Percentiles rank a stretch among this genome's conserved stretches.
Conservation (phyloP, 2,329 filamentous ascomycete species). For the Colletotrichum musicola region DNA sequence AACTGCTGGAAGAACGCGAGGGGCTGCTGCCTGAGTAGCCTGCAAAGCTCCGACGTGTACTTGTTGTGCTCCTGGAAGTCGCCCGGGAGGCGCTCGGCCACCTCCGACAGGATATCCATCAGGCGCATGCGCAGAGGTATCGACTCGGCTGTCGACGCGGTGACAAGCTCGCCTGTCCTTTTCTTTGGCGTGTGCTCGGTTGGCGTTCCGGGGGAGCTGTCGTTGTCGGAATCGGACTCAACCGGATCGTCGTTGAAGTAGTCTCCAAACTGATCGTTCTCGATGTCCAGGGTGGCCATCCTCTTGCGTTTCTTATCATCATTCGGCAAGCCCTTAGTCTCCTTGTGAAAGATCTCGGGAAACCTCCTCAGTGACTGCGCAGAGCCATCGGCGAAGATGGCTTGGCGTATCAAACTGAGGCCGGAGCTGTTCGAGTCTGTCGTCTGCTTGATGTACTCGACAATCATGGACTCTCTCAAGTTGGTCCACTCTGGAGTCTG, state of each 20-base stretch:
- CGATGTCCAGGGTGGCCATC: slow-evolving; percentile 63
- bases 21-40: slow-evolving; percentile 69
- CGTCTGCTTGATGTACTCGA: slow-evolving; percentile 66
- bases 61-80: slow-evolving; percentile 58
- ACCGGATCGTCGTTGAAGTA: slow-evolving; percentile 64
- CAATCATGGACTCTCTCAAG: slow-evolving; percentile 67
- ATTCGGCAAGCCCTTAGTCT: slow-evolving; percentile 63
- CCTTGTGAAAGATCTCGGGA: slow-evolving; percentile 75
- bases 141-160: slow-evolving; percentile 62
- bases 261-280: slow-evolving; percentile 71
- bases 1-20: slow-evolving; percentile 70
- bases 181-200: slow-evolving; percentile 34
- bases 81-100: slow-evolving; percentile 59
- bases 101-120: slow-evolving; percentile 67
- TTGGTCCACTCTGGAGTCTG: slow-evolving; percentile 41
- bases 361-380: slow-evolving; percentile 67
- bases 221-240: slow-evolving; percentile 59
- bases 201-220: slow-evolving; percentile 44
- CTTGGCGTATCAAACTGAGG: slow-evolving; percentile 70
- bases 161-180: slow-evolving; percentile 48
- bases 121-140: slow-evolving; percentile 73
- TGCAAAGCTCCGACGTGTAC: slow-evolving; percentile 71
- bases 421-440: slow-evolving; percentile 59
- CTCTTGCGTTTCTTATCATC: slow-evolving; percentile 64
- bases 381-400: slow-evolving; percentile 75